Conservation (phyloP, 306 rosid species). For the Inga laurina region DNA sequence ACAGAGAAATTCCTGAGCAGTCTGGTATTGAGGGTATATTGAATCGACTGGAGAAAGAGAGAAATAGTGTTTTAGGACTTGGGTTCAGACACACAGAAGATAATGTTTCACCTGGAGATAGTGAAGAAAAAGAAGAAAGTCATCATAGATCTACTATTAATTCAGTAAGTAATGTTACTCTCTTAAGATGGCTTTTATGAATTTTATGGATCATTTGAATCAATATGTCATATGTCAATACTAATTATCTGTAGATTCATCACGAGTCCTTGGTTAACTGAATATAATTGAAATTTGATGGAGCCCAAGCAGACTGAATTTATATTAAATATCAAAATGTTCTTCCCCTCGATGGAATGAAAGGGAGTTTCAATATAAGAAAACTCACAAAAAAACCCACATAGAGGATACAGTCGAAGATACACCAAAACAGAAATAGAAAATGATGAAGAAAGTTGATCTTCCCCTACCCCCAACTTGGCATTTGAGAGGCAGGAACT, state of each 20-base stretch:
- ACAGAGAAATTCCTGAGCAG: slow-evolving; percentile 58
- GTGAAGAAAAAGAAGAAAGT: slow-evolving; percentile 37
- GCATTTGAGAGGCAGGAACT: too few relatives aligned
- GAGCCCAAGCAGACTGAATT: too few relatives aligned
- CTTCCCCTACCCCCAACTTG: too few relatives aligned
- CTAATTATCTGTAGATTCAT: neutral
- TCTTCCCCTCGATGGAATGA: too few relatives aligned
- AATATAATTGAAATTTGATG: neutral
- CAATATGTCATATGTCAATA: slow-evolving; percentile 15
- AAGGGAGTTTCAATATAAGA: too few relatives aligned
- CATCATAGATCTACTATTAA: slow-evolving; percentile 37
- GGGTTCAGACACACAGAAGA: slow-evolving; percentile 44
- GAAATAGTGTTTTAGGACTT: slow-evolving; percentile 52
- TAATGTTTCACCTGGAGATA: neutral
- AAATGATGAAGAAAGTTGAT: too few relatives aligned
- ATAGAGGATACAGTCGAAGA: too few relatives aligned
- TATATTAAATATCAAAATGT: too few relatives aligned
- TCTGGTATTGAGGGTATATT: slow-evolving; percentile 92
- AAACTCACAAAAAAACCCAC: too few relatives aligned
- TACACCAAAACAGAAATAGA: too few relatives aligned
- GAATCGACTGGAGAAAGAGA: slow-evolving; percentile 76
- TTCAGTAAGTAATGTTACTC: slow-evolving; percentile 50
- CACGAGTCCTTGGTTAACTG: slow-evolving; percentile 1
- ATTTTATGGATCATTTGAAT: slow-evolving; percentile 17
- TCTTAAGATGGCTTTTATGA: neutral